These are phyloP conservation scores for Chalciporus piperatus DNA, from an alignment of 768 basidiomycete species.

Conservation along the genomic window DNA sequence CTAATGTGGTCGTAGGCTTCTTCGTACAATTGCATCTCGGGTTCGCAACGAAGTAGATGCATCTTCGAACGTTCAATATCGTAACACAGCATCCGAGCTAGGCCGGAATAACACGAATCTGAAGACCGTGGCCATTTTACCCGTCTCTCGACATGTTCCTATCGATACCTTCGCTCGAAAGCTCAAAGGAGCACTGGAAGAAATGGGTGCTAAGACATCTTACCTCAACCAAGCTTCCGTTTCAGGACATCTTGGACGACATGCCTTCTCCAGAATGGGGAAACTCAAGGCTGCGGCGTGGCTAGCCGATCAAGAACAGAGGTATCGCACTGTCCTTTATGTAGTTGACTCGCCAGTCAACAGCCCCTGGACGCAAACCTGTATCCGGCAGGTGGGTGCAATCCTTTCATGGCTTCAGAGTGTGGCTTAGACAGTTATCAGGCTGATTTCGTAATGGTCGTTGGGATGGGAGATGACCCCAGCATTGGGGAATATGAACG, in stretches of 20 bases:
- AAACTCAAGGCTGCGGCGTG: conserved; percentile 91
- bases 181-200: conserved; percentile 83
- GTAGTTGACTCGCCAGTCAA: conserved; percentile 94
- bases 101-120: conserved; percentile 82
- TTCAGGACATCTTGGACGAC: conserved; percentile 86
- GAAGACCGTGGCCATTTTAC: conserved; percentile 92
- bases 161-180: conserved; percentile 88
- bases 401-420: neutral
- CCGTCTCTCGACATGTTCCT: conserved; percentile 83
- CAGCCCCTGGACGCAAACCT: conserved; percentile 97
- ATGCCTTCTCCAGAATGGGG: conserved; percentile 95
- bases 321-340: conserved; percentile 90
- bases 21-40: conserved; percentile 89
- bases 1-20: conserved; percentile 44
- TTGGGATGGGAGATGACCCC: conserved; percentile 92
- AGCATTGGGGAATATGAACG: conserved; percentile 93
- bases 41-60: conserved; percentile 81
- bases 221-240: conserved; percentile 94
- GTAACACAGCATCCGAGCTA: conserved; percentile 54
- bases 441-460: conserved; percentile 93
- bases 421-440: conserved; percentile 27
- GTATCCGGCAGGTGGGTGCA: conserved; percentile 78
- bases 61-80: conserved; percentile 48
- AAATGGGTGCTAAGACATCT: conserved; percentile 89
- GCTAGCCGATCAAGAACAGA: conserved; percentile 94